A percentile compares a stretch with the other conserved stretches of the same genome.
These are phyloP conservation scores for Solanum sejunctum DNA, from an alignment of 257 asterid genomes.

Conservation along the genomic window DNA sequence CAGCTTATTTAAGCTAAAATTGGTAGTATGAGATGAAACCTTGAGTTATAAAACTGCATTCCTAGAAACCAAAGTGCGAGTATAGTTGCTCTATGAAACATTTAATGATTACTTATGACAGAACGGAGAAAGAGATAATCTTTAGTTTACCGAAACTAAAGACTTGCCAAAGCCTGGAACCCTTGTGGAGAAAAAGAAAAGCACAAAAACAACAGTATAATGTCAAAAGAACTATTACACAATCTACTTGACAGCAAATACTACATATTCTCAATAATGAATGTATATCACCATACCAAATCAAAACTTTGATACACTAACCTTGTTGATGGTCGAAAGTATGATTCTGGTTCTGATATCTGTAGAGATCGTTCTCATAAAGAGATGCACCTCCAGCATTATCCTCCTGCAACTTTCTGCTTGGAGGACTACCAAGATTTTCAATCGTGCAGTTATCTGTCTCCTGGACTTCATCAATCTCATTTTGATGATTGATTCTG, in stretches of 20 bases:
- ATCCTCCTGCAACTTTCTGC: constrained; percentile 37
- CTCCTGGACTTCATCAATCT: constrained; percentile 37
- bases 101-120: not conserved
- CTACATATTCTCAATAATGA: not conserved
- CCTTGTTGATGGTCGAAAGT: constrained; percentile 44
- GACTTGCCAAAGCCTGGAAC: not conserved
- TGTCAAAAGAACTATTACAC: not conserved
- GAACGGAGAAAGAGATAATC: not conserved
- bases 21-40: not conserved
- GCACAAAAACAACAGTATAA: not conserved
- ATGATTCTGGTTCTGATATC: constrained; percentile 29
- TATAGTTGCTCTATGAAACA: not conserved
- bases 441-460: constrained; percentile 24
- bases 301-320: constrained; percentile 3
- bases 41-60: not conserved
- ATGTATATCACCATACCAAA: not conserved
- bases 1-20: not conserved
- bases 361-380: constrained; percentile 31
- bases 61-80: not conserved
- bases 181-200: not conserved
- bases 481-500: constrained; percentile 17
- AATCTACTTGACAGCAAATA: not conserved
- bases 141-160: not conserved
- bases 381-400: constrained; percentile 37
- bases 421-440: constrained; percentile 29